Evolutionary conservation across 2,329 filamentous ascomycete genomes (phyloP), one percentile per base, ranked within the genome.

Genomic region (Trichoderma asperellum): DNA sequence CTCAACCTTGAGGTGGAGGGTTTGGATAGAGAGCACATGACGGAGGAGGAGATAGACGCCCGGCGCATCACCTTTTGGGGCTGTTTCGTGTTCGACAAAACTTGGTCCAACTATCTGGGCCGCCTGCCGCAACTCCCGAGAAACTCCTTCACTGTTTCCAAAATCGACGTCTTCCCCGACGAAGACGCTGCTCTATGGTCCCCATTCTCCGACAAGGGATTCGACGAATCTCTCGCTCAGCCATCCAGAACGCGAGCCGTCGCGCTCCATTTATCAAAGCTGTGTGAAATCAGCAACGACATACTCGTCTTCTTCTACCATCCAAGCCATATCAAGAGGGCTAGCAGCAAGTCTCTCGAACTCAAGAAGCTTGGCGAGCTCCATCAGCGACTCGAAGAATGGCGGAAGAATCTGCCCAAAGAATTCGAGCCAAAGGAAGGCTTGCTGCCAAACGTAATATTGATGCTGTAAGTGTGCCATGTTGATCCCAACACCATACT

Each of bases 31-130:
- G 84, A 86, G 62, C 80, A 83, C 34, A 85, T 95, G 73, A 89
- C 89, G 71, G 93, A 97, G 69, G 87, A 92, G 58, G 95, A 97
- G 78, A 87, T 96, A 49, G 96, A 99, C 80, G 94, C 94, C 2
- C 86, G 96, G 49, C 87, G 92, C 65, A 91, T 98, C 53, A 98
- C 96, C 0, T 98, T 97, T 76, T 98, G 96, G 96, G 96, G 96
- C 7, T 97, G 94, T 78, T 98, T 96, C 79, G 82, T 97, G n/a
- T 97, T 98, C 78, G 96, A 99, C 83, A 98, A 97, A 85, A 97
- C 93, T 79, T 98, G 95, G 94, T 97, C 94, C 61, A 98, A 97
- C 78, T 98, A 98, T 75, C 87, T 98, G 32, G 95, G 96, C 59
- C 91, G 96, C 55, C 85, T 97, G 71, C 95, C 96, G 12, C 95